These are phyloP conservation scores for Pseudopyricularia javanii DNA, from an alignment of 2,329 filamentous ascomycete species.

Conservation along the genomic window DNA sequence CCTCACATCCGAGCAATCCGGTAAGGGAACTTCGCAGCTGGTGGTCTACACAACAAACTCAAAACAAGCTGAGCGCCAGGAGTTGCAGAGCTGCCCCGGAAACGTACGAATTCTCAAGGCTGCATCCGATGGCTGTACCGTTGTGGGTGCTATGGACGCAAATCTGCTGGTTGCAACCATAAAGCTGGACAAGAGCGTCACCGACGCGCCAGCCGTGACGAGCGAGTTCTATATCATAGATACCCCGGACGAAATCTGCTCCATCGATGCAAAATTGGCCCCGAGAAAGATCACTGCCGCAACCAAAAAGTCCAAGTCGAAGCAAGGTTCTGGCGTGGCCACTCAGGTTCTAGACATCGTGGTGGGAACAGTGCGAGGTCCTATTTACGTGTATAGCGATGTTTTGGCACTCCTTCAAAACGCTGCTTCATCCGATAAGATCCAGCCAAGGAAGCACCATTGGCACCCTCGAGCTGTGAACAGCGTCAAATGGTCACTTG, in stretches of 20 bases:
- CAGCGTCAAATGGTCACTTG: constrained; percentile 79
- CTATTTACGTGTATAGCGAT: constrained; percentile 73
- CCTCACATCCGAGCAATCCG: constrained; percentile 29
- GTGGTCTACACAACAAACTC: constrained; percentile 28
- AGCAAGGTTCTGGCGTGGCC: constrained; percentile 9
- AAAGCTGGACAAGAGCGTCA: neutral
- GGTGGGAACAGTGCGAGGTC: constrained; percentile 64
- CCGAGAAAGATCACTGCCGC: constrained; percentile 11
- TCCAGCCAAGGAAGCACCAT: constrained; percentile 59
- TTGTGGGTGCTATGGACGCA: neutral
- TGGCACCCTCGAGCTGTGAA: constrained; percentile 85
- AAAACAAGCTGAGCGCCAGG: constrained; percentile 5
- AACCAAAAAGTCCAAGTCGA: constrained; percentile 14
- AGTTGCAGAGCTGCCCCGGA: constrained; percentile 1
- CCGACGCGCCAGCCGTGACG: neutral
- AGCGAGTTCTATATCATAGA: constrained; percentile 44
- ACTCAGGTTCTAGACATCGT: constrained; percentile 37
- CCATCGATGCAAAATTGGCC: constrained; percentile 48
- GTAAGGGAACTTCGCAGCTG: constrained; percentile 24
- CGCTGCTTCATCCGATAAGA: constrained; percentile 30
- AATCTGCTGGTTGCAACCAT: neutral
- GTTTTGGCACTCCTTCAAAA: constrained; percentile 46
- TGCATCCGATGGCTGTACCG: neutral
- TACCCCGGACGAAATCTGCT: constrained; percentile 50
- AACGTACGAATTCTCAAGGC: neutral